phyloP scores from a whole-genome alignment of 805 yeast genomes.

The Blastobotrys mokoenaii region DNA sequence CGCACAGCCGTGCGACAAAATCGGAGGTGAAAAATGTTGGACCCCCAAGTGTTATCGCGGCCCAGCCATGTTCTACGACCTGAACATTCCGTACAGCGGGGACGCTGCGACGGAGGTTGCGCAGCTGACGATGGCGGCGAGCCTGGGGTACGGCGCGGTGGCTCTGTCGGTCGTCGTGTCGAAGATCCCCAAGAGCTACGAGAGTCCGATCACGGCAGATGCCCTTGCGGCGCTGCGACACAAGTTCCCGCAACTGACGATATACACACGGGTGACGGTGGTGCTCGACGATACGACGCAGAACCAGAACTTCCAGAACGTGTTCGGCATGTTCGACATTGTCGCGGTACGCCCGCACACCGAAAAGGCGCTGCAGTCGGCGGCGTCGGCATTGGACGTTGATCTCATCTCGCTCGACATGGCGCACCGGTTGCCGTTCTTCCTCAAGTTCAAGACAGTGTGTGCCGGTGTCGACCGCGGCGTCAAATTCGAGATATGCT shows the following conservation, averaged over 20 bases:
- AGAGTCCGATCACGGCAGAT: constrained; percentile 32
- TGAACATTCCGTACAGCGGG: no score
- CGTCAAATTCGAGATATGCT: constrained; percentile 69
- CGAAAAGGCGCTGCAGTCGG: constrained; percentile 69
- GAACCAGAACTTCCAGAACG: constrained; percentile 47
- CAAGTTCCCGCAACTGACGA: constrained; percentile 34
- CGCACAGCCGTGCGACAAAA: no score
- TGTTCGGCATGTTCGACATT: constrained; percentile 56
- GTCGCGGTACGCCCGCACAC: constrained; percentile 72
- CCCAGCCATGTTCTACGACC: no score
- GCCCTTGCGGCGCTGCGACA: constrained; percentile 25
- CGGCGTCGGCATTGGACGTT: constrained; percentile 66
- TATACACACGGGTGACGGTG: constrained; percentile 68
- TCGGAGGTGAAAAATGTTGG: no score
- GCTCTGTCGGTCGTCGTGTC: constrained; percentile 53
- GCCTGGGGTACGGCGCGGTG: constrained; percentile 59
- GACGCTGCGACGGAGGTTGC: no score
- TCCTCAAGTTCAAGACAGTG: constrained; percentile 72
- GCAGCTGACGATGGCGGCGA: constrained; percentile 13
- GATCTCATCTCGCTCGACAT: constrained; percentile 74
- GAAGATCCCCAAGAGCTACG: constrained; percentile 13
- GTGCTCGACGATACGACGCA: constrained; percentile 70
- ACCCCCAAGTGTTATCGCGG: no score
- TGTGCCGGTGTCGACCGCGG: constrained; percentile 82
- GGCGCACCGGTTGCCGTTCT: constrained; percentile 58